These are phyloP conservation scores for Vitellaria paradoxa DNA, from an alignment of 179 eudicot genomes.

Conservation along the genomic window DNA sequence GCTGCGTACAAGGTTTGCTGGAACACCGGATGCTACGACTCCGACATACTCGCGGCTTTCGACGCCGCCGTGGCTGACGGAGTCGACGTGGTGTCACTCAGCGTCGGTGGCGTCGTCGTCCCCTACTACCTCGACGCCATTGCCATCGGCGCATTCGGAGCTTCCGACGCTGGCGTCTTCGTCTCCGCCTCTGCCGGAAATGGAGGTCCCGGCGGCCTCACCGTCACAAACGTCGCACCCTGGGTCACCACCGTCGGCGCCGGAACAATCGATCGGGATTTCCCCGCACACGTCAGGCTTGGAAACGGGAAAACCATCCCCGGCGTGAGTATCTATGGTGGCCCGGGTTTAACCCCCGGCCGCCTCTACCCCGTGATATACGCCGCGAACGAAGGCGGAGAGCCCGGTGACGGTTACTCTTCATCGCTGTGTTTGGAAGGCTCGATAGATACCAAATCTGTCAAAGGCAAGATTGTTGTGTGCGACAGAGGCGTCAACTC, in stretches of 20 bases:
- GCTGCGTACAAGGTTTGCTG: constrained; percentile 60
- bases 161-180: constrained; percentile 5
- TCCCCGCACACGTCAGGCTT: constrained; percentile 2
- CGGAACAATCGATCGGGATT: constrained; percentile 7
- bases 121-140: no score
- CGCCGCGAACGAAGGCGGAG: not conserved
- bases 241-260: constrained; percentile 22
- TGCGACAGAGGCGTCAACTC: constrained; percentile 14
- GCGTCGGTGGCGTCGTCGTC: no score
- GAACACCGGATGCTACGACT: constrained; percentile 72
- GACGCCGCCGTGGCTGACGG: constrained; percentile 21
- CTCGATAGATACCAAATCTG: not conserved
- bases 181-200: constrained; percentile 16
- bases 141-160: constrained; percentile 17
- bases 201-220: not conserved
- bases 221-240: constrained; percentile 9
- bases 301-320: constrained; percentile 7
- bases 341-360: not conserved
- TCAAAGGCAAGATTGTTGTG: constrained; percentile 15
- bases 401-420: not conserved
- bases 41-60: constrained; percentile 83
- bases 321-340: constrained; percentile 12
- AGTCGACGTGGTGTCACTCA: constrained; percentile 8
- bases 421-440: not conserved
- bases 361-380: constrained; percentile 7